A percentile compares a stretch with the other conserved stretches of the same genome.
These are phyloP conservation scores for Amylocarpus encephaloides DNA, from an alignment of 2,329 filamentous ascomycete genomes.

Conservation along the genomic window DNA sequence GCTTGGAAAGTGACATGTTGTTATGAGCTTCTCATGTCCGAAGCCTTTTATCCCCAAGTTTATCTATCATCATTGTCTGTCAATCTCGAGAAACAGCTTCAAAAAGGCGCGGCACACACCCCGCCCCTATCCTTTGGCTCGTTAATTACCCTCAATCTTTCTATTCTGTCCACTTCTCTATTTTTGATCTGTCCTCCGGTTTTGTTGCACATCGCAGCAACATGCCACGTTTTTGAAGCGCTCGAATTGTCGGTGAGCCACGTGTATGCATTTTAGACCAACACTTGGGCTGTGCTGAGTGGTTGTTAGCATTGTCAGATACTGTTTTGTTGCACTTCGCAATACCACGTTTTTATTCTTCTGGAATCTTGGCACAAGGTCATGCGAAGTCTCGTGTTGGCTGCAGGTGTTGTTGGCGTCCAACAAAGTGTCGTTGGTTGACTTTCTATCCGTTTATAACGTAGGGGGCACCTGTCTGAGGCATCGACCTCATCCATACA, in stretches of 20 bases:
- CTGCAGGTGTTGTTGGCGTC: neutral
- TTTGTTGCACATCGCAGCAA: conserved; percentile 5
- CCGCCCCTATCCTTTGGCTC: neutral
- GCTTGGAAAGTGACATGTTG: neutral
- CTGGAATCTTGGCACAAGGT: neutral
- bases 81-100: too few relatives aligned
- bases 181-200: neutral
- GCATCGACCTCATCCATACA: neutral
- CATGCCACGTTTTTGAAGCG: conserved; percentile 6
- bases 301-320: neutral
- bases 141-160: too few relatives aligned
- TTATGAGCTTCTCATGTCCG: neutral
- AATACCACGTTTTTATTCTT: conserved; percentile 3
- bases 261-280: neutral
- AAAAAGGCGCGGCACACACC: too few relatives aligned
- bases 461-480: too few relatives aligned
- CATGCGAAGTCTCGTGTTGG: neutral
- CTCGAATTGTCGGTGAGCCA: conserved; percentile 8
- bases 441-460: too few relatives aligned
- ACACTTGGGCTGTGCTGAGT: neutral
- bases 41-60: too few relatives aligned
- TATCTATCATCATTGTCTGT: too few relatives aligned
- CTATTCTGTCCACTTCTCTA: neutral
- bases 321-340: conserved; percentile 8
- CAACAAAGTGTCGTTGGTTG: neutral